These are phyloP conservation scores for Nitzschia palea DNA, from an alignment of 108 stramenopile species.

Conservation along the genomic window DNA sequence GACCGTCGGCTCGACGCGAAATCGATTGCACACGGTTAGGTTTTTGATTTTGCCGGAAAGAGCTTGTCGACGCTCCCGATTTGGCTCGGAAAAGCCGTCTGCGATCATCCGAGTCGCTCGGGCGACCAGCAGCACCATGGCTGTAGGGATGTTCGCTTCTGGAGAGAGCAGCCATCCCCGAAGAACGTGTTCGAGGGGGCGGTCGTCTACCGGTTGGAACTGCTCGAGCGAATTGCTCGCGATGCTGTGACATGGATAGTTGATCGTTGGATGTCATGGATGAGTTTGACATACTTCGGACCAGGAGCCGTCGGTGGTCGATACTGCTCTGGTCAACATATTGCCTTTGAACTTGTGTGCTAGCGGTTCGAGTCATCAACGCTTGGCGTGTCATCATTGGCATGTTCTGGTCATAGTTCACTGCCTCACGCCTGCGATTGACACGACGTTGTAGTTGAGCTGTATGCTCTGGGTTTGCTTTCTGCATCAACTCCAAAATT, in stretches of 20 bases:
- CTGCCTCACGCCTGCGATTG: conserved; percentile 21
- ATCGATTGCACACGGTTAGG: conserved; percentile 30
- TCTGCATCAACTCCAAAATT: conserved; percentile 36
- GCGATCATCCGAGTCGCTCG: conserved; percentile 13
- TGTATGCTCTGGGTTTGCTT: conserved; percentile 38
- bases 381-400: conserved; percentile 49
- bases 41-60: conserved; percentile 30
- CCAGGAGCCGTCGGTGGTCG: conserved; percentile 16
- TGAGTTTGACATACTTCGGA: conserved; percentile 34
- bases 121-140: neutral
- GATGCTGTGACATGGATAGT: conserved; percentile 16
- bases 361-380: conserved; percentile 35
- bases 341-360: conserved; percentile 24
- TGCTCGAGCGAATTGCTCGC: conserved; percentile 7
- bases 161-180: conserved; percentile 23
- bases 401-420: conserved; percentile 42
- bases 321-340: conserved; percentile 30
- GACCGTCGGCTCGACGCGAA: conserved; percentile 18
- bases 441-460: conserved; percentile 33
- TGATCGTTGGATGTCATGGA: conserved; percentile 19
- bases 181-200: conserved; percentile 32
- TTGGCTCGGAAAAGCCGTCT: conserved; percentile 14
- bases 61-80: conserved; percentile 12
- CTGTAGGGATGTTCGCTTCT: conserved; percentile 14
- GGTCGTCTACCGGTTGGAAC: conserved; percentile 26